Evolutionary conservation across 768 basidiomycete species (phyloP).

Genomic region (Hygrophorus pudorinus): DNA sequence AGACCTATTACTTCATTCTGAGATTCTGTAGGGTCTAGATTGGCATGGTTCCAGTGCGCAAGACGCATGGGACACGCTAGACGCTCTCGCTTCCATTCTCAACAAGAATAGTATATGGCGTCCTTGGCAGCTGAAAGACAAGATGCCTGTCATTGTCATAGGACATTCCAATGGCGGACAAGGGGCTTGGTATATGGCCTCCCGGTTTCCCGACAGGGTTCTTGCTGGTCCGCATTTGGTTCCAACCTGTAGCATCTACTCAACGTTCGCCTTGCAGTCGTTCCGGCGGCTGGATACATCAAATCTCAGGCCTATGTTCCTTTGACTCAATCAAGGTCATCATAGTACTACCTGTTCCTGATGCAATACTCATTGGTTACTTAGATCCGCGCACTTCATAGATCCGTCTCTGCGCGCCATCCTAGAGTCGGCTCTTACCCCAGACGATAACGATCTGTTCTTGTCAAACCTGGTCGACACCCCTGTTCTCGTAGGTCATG

Average conservation of each 20-base stretch:
- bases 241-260: background rate
- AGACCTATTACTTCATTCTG: constrained; percentile 1
- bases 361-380: background rate
- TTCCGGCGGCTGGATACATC: constrained; percentile 76
- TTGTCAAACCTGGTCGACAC: constrained; percentile 65
- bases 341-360: background rate
- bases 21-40: constrained; percentile 58
- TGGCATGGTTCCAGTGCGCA: constrained; percentile 81
- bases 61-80: constrained; percentile 59
- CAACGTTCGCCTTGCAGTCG: constrained; percentile 28
- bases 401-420: constrained; percentile 69
- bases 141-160: constrained; percentile 50
- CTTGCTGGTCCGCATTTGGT: constrained; percentile 36
- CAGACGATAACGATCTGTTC: constrained; percentile 85
- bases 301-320: constrained; percentile 85
- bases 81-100: constrained; percentile 44
- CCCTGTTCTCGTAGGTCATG: constrained; percentile 70
- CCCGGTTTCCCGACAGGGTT: constrained; percentile 69
- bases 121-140: constrained; percentile 25
- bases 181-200: constrained; percentile 74
- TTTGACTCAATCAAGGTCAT: constrained; percentile 50
- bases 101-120: constrained; percentile 25
- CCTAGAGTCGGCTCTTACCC: constrained; percentile 62
- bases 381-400: constrained; percentile 61
- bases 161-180: constrained; percentile 95